phyloP scores from a whole-genome alignment of 2,329 filamentous ascomycete genomes.

The Exophiala spinifera region DNA sequence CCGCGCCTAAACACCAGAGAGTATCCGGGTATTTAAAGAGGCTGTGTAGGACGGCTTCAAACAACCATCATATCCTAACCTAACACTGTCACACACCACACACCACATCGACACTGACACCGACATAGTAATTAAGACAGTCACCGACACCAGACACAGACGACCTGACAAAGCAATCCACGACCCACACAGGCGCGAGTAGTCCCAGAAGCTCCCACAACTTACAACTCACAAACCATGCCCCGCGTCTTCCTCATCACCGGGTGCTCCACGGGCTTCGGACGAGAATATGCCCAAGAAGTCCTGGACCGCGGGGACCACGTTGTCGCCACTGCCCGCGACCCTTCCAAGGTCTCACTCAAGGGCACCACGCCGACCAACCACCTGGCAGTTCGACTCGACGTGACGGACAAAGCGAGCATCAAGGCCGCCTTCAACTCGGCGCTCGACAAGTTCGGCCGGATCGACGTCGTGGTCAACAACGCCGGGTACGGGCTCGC shows the following conservation, averaged over 20 bases:
- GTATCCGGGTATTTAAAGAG: too few relatives aligned
- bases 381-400: constrained; percentile 50
- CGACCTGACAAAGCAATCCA: too few relatives aligned
- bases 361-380: constrained; percentile 35
- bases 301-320: constrained; percentile 40
- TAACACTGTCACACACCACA: background rate
- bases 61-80: too few relatives aligned
- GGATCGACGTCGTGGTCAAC: constrained; percentile 60
- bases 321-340: constrained; percentile 44
- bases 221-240: background rate
- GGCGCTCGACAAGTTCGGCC: constrained; percentile 49
- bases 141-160: too few relatives aligned
- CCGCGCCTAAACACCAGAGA: too few relatives aligned
- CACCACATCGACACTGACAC: too few relatives aligned
- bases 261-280: constrained; percentile 46
- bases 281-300: constrained; percentile 38
- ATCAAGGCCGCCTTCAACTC: constrained; percentile 46
- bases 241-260: constrained; percentile 39
- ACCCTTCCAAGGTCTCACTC: constrained; percentile 29
- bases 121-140: too few relatives aligned
- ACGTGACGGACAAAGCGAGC: constrained; percentile 47
- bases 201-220: background rate
- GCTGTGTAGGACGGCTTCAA: too few relatives aligned
- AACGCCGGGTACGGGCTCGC: constrained; percentile 59
- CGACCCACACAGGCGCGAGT: too few relatives aligned